A percentile compares a stretch with the other conserved stretches of the same genome.
These are phyloP conservation scores for Jackrogersella minutella DNA, from an alignment of 495 filamentous ascomycete genomes.

Conservation along the genomic window DNA sequence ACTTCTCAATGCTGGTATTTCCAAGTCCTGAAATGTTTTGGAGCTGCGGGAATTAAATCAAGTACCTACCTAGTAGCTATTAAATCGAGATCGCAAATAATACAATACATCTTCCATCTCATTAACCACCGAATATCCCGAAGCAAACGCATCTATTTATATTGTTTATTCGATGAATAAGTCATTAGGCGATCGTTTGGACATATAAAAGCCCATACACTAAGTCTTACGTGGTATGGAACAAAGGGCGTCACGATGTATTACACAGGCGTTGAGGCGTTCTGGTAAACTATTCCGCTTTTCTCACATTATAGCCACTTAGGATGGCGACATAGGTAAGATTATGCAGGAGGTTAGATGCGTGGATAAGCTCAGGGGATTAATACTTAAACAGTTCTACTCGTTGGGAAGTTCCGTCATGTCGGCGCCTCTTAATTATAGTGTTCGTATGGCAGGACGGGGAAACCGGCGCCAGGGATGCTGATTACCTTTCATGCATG, in stretches of 20 bases:
- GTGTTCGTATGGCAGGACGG: background rate
- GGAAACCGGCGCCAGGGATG: slow-evolving; percentile 1
- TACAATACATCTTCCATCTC: too few relatives aligned
- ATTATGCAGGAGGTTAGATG: background rate
- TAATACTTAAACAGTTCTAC: background rate
- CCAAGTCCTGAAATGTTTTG: too few relatives aligned
- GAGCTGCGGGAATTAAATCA: too few relatives aligned
- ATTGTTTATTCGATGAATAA: too few relatives aligned
- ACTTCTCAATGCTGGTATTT: too few relatives aligned
- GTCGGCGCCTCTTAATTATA: background rate
- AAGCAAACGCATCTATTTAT: too few relatives aligned
- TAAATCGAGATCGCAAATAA: too few relatives aligned
- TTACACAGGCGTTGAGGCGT: background rate
- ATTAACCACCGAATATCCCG: too few relatives aligned
- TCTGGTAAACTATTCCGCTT: background rate
- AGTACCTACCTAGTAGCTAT: too few relatives aligned
- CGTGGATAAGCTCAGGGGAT: background rate
- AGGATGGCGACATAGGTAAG: background rate
- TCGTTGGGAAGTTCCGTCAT: background rate
- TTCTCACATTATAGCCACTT: background rate
- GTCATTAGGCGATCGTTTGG: too few relatives aligned
- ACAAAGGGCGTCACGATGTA: background rate
- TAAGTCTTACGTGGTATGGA: background rate
- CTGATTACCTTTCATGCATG: slow-evolving; percentile 13
- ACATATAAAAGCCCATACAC: background rate